Evolutionary conservation across 805 yeast genomes (phyloP), one percentile per base, ranked within the genome.

Genomic region (Ogataea chonburiensis): DNA sequence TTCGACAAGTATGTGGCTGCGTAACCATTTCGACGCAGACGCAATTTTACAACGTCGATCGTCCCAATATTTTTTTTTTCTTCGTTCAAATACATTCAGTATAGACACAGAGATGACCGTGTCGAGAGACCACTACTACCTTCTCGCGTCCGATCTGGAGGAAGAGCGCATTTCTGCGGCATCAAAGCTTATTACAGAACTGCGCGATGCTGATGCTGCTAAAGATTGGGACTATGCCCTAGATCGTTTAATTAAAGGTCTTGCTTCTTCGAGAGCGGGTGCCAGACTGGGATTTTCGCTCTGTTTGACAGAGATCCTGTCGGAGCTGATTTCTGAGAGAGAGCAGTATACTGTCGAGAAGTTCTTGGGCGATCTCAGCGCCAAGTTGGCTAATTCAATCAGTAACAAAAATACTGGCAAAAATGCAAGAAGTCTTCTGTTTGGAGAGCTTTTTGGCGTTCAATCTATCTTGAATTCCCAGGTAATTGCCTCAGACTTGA

Each of bases 281-380:
- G 93, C 96, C 1, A 68, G 97, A 38, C 62, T 86, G 18, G 98
- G 98, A 4, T 91, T 82, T 53, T 85, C 96, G 2, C 75, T 86
- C 71, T 91, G 96, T 28, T 63, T 91, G 28, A 77, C 89, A 0
- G 97, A 91, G 57, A 62, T 82, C 1, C 53, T 72, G 5, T 64
- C 66, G 9, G 52, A 70, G 16, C 34, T 54, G 19, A 59, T 59
- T 7, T 22, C 31, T 2, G 53, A 55, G 2, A 52, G 56, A 15
- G 43, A 60, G 34, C 51, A 45, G 4, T 52, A 78, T 46, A 51
- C 73, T 35, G 41, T 70, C 28, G 47, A 64, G 21, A 46, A 66
- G 43, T 55, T 71, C 53, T 46, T 72, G 21, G 50, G 49, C 3
- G 53, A 63, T 40, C 52, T 68, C 28, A 59, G 54, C 23, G 43